Evolutionary conservation across 2,329 filamentous ascomycete species (phyloP).

Genomic region (Calonectria henricotiae): DNA sequence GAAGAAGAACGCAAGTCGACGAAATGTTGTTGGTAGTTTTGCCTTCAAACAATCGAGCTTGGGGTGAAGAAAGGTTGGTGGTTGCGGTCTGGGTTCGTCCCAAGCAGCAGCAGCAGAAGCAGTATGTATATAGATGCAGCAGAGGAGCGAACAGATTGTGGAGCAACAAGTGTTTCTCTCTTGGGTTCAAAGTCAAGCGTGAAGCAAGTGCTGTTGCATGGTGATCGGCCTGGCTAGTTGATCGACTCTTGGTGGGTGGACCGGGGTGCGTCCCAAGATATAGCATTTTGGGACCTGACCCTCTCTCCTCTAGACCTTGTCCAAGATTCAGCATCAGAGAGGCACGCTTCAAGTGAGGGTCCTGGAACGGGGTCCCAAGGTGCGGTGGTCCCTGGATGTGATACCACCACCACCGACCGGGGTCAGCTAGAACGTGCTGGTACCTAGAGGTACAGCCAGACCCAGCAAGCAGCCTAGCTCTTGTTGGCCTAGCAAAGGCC

Average conservation of each 20-base stretch:
- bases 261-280: slow-evolving; percentile 41
- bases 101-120: slow-evolving; percentile 37
- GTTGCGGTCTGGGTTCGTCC: slow-evolving; percentile 28
- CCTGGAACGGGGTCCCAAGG: slow-evolving; percentile 16
- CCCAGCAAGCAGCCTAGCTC: slow-evolving; percentile 38
- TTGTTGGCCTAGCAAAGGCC: slow-evolving; percentile 14
- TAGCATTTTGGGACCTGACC: slow-evolving; percentile 38
- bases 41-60: slow-evolving; percentile 14
- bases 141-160: slow-evolving; percentile 32
- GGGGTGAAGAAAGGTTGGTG: slow-evolving; percentile 20
- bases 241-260: slow-evolving; percentile 45
- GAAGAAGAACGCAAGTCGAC: slow-evolving; percentile 9
- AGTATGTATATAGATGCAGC: slow-evolving; percentile 49
- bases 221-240: slow-evolving; percentile 51
- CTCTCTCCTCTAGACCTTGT: slow-evolving; percentile 22
- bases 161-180: slow-evolving; percentile 42
- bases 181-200: slow-evolving; percentile 37
- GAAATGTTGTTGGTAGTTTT: slow-evolving; percentile 11
- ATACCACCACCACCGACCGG: slow-evolving; percentile 7
- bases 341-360: slow-evolving; percentile 25
- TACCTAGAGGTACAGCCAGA: slow-evolving; percentile 44
- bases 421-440: slow-evolving; percentile 31
- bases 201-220: slow-evolving; percentile 54
- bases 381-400: slow-evolving; percentile 24
- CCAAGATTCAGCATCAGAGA: slow-evolving; percentile 17